phyloP scores from a whole-genome alignment of 495 filamentous ascomycete genomes.

The Wilcoxina mikolae region DNA sequence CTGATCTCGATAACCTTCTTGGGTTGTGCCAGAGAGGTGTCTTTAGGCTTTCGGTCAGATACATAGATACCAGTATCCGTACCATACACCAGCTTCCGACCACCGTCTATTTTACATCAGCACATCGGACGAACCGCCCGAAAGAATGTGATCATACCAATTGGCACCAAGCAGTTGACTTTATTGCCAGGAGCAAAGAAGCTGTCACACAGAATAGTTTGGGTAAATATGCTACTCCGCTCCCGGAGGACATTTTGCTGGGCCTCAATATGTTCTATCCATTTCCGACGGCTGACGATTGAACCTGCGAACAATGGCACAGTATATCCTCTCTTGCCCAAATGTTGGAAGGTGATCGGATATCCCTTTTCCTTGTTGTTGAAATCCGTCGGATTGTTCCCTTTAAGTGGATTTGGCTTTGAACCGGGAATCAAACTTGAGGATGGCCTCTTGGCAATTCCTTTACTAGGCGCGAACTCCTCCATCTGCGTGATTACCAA shows the following conservation, averaged over 20 bases:
- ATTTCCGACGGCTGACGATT: constrained; percentile 70
- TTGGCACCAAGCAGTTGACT: constrained; percentile 85
- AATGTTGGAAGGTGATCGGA: constrained; percentile 94
- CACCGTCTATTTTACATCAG: constrained; percentile 50
- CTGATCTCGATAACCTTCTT: constrained; percentile 71
- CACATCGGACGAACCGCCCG: constrained; percentile 29
- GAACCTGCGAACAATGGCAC: constrained; percentile 75
- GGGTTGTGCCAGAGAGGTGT: constrained; percentile 51
- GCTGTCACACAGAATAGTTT: constrained; percentile 63
- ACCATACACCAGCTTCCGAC: constrained; percentile 81
- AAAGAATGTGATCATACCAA: constrained; percentile 42
- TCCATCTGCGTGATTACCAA: constrained; percentile 94
- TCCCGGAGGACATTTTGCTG: constrained; percentile 75
- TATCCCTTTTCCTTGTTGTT: constrained; percentile 56
- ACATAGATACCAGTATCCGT: constrained; percentile 89
- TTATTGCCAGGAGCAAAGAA: constrained; percentile 72
- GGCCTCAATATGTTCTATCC: constrained; percentile 85
- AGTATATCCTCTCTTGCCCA: constrained; percentile 93
- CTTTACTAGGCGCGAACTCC: constrained; percentile 67
- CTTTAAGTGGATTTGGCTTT: constrained; percentile 30
- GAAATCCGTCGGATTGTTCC: constrained; percentile 28
- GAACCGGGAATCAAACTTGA: constrained; percentile 71
- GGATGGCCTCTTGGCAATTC: constrained; percentile 72
- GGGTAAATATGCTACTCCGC: constrained; percentile 85
- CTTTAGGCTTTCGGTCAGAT: constrained; percentile 77